Evolutionary conservation across 1,284 basidiomycete species (phyloP), one percentile per base, ranked within the genome.

Genomic region (Ustilago trichophora): DNA sequence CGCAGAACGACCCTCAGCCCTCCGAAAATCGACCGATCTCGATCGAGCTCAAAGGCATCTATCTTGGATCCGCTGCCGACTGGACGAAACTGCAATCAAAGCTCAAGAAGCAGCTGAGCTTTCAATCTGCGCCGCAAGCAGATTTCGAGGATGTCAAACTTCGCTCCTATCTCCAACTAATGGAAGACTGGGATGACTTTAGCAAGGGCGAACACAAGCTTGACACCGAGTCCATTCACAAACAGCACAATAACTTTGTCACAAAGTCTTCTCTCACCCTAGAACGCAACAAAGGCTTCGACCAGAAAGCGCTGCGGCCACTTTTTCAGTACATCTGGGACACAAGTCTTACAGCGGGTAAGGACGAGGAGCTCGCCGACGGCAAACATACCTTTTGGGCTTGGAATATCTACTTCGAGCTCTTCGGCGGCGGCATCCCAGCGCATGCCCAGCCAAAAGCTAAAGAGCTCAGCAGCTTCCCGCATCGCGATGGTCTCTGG

Each of bases 371-470:
- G 12, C 55, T 65, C 1, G 27, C 48, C 13, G 43, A 67, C 24
- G 59, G 69, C 26, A 58, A 53, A 31, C 37, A 41, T 15, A 16
- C 31, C 16, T 38, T 52, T 8, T 78, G 66, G 64, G 53, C 35
- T 7, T 78, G 76, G 76, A 77, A 78, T 49, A 65, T 78, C 18
- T 78, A 76, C 48, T 53, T 78, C 29, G 76, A 78, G 54, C 45
- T 78, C 16, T 76, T 67, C 38, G 76, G 76, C n/a, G 75, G 75
- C 8, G 51, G 49, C 6, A 37, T 19, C 3, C 48, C 69, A 0
- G 62, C 58, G 4, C 42, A 65, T 21, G 29, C 64, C 4, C 64
- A 64, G 27, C 18, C 35, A 0, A 41, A 56, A 21, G 41, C 62
- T 0, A 55, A 56, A 24, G 10, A 52, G 22, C 36, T 43, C 12